Evolutionary conservation across 768 basidiomycete species (phyloP).

Genomic region (Chalciporus sphaerocephalus): DNA sequence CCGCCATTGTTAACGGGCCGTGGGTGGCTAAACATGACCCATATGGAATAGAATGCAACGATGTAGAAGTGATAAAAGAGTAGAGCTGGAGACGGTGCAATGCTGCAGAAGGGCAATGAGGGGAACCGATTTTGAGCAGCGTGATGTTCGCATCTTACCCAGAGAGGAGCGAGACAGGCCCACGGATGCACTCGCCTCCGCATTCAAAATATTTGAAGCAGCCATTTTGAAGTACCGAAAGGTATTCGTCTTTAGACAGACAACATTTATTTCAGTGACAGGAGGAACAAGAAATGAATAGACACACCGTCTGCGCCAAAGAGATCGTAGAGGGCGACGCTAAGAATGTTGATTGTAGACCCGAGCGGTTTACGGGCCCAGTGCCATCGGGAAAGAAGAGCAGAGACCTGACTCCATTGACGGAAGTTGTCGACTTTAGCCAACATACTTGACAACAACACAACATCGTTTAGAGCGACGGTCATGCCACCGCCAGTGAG

Average conservation of each 20-base stretch:
- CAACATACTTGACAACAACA: constrained; percentile 64
- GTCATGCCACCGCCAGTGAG: constrained; percentile 99
- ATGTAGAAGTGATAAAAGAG: constrained; percentile 91
- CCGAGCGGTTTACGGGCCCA: constrained; percentile 82
- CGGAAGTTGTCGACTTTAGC: constrained; percentile 37
- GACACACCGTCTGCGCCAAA: constrained; percentile 87
- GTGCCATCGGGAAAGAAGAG: constrained; percentile 67
- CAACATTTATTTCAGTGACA: constrained; percentile 2
- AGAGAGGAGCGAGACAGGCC: constrained; percentile 85
- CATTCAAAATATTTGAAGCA: constrained; percentile 98
- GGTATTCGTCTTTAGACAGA: constrained; percentile 50
- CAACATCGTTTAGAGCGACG: constrained; percentile 85
- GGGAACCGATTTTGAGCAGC: background rate
- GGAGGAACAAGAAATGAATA: background rate
- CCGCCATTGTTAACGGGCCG: constrained; percentile 18
- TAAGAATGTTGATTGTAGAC: constrained; percentile 88
- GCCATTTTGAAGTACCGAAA: constrained; percentile 66
- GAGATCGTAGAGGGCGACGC: constrained; percentile 88
- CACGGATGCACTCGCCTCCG: constrained; percentile 84
- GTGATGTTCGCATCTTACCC: constrained; percentile 50
- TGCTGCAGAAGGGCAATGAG: constrained; percentile 38
- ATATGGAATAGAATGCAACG: constrained; percentile 94
- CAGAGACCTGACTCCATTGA: constrained; percentile 51
- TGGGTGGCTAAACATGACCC: constrained; percentile 75
- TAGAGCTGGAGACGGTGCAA: constrained; percentile 72